Evolutionary conservation across 1,284 basidiomycete species (phyloP).

Genomic region (Fomitopsis betulina): DNA sequence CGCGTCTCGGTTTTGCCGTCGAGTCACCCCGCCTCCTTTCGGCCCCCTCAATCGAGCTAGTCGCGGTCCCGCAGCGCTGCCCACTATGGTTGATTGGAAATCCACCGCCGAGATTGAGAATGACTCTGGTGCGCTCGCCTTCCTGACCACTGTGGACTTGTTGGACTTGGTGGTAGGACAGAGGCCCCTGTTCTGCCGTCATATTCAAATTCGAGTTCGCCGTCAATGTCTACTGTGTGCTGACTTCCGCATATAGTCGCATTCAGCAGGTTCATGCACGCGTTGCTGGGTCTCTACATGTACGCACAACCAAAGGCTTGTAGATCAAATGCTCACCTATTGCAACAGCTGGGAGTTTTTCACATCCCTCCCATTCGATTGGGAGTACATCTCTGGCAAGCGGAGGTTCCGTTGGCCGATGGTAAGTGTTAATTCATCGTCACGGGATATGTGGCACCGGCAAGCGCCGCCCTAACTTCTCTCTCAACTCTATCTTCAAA

Average conservation of each 20-base stretch:
- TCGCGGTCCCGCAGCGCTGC: background rate
- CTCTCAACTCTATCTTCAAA: too few species aligned
- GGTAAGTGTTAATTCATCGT: slow-evolving; percentile 19
- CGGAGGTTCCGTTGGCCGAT: slow-evolving; percentile 47
- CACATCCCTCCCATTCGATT: slow-evolving; percentile 65
- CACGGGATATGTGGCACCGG: too few species aligned
- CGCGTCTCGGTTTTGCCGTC: slow-evolving; percentile 5
- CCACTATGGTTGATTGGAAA: slow-evolving; percentile 33
- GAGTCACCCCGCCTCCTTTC: slow-evolving; percentile 7
- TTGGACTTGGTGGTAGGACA: background rate
- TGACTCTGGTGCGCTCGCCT: slow-evolving; percentile 41
- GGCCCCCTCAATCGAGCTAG: background rate
- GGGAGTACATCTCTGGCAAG: slow-evolving; percentile 55
- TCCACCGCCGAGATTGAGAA: slow-evolving; percentile 45
- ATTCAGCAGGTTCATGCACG: slow-evolving; percentile 65
- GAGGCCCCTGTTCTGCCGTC: slow-evolving; percentile 1
- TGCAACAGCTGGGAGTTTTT: slow-evolving; percentile 36
- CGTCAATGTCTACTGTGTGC: slow-evolving; percentile 1
- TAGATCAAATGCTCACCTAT: background rate
- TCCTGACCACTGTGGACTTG: background rate
- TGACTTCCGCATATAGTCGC: slow-evolving; percentile 34
- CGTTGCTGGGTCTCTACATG: slow-evolving; percentile 65
- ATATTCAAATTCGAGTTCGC: slow-evolving; percentile 1
- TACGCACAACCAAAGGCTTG: slow-evolving; percentile 26
- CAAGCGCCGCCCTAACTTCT: too few species aligned